Evolutionary conservation across 495 filamentous ascomycete species (phyloP).

Genomic region (Aspergillus mulundensis): DNA sequence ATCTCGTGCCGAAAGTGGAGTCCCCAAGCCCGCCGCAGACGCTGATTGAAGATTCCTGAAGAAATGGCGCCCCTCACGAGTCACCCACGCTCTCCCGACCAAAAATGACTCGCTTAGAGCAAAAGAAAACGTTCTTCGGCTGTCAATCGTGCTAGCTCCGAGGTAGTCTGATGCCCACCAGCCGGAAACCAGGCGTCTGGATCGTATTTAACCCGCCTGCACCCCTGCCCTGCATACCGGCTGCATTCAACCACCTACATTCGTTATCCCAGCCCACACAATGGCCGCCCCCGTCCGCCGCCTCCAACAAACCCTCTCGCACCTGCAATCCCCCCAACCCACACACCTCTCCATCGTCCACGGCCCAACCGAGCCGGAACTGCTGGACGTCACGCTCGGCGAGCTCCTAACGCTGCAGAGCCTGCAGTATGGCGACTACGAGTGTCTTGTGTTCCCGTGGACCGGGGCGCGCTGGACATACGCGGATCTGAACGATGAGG

Average conservation of each 20-base stretch:
- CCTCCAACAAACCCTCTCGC: slow-evolving; percentile 37
- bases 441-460: slow-evolving; percentile 64
- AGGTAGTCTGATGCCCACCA: slow-evolving; percentile 4
- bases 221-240: not conserved
- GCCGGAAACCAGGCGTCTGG: not conserved
- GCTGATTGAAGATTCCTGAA: not conserved
- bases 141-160: slow-evolving; percentile 4
- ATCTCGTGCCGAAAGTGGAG: slow-evolving; percentile 5
- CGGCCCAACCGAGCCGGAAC: slow-evolving; percentile 55
- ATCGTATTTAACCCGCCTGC: slow-evolving; percentile 12
- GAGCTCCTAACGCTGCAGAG: slow-evolving; percentile 60
- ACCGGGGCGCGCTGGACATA: slow-evolving; percentile 65
- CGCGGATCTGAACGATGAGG: slow-evolving; percentile 56
- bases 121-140: not conserved
- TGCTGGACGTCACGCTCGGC: slow-evolving; percentile 59
- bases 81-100: not conserved
- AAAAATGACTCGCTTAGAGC: slow-evolving; percentile 3
- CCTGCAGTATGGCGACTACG: slow-evolving; percentile 53
- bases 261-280: not conserved
- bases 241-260: not conserved
- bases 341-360: slow-evolving; percentile 49
- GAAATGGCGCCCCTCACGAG: not conserved
- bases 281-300: slow-evolving; percentile 33
- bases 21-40: not conserved
- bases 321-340: slow-evolving; percentile 23